phyloP scores from a whole-genome alignment of 495 filamentous ascomycete genomes.

The Hypoxylon crocopeplum region DNA sequence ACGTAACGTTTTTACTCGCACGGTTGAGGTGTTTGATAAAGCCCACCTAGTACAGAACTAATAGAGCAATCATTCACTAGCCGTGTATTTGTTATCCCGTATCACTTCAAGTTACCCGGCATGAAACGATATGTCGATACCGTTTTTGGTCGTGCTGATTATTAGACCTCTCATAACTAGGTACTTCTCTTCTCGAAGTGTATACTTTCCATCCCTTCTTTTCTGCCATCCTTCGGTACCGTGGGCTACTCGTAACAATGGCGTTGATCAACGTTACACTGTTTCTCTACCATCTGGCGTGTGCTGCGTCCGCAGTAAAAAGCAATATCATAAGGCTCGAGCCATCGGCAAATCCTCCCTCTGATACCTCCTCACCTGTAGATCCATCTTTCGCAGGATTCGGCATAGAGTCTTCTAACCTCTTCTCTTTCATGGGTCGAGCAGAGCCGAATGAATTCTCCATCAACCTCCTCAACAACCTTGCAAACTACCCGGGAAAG shows the following conservation, averaged over 20 bases:
- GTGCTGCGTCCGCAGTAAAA: conserved; percentile 2
- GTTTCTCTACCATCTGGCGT: neutral
- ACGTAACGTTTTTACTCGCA: too few species aligned
- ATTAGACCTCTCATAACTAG: too few species aligned
- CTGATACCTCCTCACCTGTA: conserved; percentile 10
- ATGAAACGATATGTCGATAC: too few species aligned
- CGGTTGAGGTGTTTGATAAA: too few species aligned
- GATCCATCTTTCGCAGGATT: conserved; percentile 46
- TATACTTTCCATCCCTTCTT: too few species aligned
- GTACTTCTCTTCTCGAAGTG: too few species aligned
- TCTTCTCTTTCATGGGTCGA: conserved; percentile 48
- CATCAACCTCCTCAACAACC: conserved; percentile 44
- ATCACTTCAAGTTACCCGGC: too few species aligned
- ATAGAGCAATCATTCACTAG: too few species aligned
- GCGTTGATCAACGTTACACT: neutral
- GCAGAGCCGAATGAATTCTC: conserved; percentile 39
- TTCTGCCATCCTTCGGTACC: neutral
- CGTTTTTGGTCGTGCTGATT: too few species aligned
- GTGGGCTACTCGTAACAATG: neutral
- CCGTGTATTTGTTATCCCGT: too few species aligned
- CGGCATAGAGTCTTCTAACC: conserved; percentile 50
- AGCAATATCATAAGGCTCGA: conserved; percentile 7
- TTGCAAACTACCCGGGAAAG: conserved; percentile 46
- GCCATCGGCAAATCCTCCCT: conserved; percentile 13
- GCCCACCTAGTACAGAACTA: too few species aligned